These are phyloP conservation scores for Magnaporthiopsis incrustans DNA, from an alignment of 2,329 filamentous ascomycete genomes.

Conservation along the genomic window DNA sequence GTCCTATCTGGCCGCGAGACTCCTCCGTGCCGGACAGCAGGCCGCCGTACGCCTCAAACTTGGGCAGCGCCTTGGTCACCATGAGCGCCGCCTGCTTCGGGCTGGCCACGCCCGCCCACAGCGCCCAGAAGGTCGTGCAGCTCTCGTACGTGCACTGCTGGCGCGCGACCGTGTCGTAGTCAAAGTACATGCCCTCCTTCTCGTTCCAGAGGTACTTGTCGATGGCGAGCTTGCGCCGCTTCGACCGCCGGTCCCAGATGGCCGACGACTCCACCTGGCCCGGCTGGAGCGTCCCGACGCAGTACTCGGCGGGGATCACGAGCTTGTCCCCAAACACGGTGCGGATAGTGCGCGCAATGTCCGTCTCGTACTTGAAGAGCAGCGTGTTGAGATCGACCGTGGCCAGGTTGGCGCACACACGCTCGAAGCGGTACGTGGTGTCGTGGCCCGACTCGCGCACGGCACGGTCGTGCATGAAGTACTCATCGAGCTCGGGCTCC, in stretches of 20 bases:
- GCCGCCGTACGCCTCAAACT: slow-evolving; percentile 82
- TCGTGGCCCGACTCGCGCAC: slow-evolving; percentile 96
- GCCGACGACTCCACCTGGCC: slow-evolving; percentile 74
- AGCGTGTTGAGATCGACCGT: slow-evolving; percentile 93
- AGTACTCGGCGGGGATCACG: slow-evolving; percentile 75
- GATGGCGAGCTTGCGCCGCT: slow-evolving; percentile 74
- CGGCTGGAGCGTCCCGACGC: slow-evolving; percentile 55
- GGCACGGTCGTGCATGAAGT: slow-evolving; percentile 92
- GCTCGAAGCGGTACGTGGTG: slow-evolving; percentile 88
- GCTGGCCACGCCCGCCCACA: slow-evolving; percentile 87
- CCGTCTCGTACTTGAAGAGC: slow-evolving; percentile 93
- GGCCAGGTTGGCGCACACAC: slow-evolving; percentile 77
- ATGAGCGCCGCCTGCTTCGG: slow-evolving; percentile 80
- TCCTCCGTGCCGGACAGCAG: slow-evolving; percentile 83
- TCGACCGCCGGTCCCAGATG: slow-evolving; percentile 82
- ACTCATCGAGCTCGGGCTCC: slow-evolving; percentile 87
- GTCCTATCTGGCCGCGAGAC: slow-evolving; percentile 70
- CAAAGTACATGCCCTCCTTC: slow-evolving; percentile 91
- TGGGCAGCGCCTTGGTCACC: slow-evolving; percentile 73
- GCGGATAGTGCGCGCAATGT: slow-evolving; percentile 82
- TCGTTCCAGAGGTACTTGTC: slow-evolving; percentile 95
- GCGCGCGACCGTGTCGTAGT: slow-evolving; percentile 83
- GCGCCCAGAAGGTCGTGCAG: slow-evolving; percentile 91
- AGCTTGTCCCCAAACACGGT: slow-evolving; percentile 77
- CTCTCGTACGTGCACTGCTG: slow-evolving; percentile 79